Evolutionary conservation across 2,329 filamentous ascomycete species (phyloP).

Genomic region (Epichloe sp.): DNA sequence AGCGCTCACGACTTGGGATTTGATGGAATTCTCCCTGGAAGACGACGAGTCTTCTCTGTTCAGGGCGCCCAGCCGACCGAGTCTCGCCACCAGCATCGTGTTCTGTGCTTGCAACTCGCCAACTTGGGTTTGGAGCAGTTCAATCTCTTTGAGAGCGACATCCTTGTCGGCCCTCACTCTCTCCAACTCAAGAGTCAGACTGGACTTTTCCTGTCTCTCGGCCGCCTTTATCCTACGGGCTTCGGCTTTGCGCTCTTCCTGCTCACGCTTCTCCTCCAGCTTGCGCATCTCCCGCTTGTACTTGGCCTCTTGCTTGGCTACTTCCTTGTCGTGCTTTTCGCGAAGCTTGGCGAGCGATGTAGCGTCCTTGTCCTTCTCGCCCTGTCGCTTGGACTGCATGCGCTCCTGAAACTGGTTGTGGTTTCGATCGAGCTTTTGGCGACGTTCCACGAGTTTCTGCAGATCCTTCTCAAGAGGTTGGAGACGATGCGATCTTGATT

Average conservation of each 20-base stretch:
- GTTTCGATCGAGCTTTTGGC: conserved; percentile 49
- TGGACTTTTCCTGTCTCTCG: conserved; percentile 40
- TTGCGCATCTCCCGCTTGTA: conserved; percentile 51
- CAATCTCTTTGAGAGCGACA: conserved; percentile 36
- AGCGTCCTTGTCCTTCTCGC: conserved; percentile 36
- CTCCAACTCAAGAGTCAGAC: conserved; percentile 39
- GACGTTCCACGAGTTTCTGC: conserved; percentile 46
- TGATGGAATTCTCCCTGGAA: conserved; percentile 1
- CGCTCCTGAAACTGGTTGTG: conserved; percentile 41
- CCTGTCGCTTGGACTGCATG: conserved; percentile 28
- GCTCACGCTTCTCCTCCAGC: conserved; percentile 48
- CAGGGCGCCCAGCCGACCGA: conserved; percentile 34
- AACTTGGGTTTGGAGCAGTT: conserved; percentile 40
- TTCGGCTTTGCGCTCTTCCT: conserved; percentile 48
- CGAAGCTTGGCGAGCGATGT: conserved; percentile 41
- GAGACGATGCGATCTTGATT: conserved; percentile 20
- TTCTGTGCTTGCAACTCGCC: conserved; percentile 48
- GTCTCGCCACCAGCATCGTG: conserved; percentile 39
- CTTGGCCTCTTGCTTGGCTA: conserved; percentile 54
- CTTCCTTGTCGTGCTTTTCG: conserved; percentile 49
- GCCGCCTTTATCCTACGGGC: conserved; percentile 34
- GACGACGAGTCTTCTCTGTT: conserved; percentile 9
- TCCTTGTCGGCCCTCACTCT: conserved; percentile 37
- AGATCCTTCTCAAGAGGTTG: conserved; percentile 45
- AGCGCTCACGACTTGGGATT: conserved; percentile 2